Base-by-base conservation (phyloP, 192 early-diverging fungal genomes). In the Coemansia sp. region DNA sequence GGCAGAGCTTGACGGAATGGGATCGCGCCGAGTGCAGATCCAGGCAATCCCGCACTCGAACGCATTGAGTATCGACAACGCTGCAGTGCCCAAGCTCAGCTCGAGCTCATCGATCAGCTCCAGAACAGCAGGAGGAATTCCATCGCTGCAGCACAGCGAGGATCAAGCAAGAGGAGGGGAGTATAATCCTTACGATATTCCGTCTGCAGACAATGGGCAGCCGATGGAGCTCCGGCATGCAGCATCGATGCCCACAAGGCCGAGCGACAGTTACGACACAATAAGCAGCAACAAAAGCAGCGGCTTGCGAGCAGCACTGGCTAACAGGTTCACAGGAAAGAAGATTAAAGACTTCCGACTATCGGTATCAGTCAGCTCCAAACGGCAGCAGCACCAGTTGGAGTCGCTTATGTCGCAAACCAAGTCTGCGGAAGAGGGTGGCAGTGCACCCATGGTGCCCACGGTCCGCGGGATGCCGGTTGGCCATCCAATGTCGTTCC, bases 361-460 rank as follows among this genome's bases (percentile, higher is more conserved):
- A n/a, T 61, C 73, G 22, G 69, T 60, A 3, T 63, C 66, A 32
- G 69, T 77, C 41, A 80, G 42, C 64, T 62, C 69, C 63, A 80
- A 80, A 63, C 68, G 78, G 37, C 78, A 80, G 69, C 78, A 80
- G 69, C 78, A 72, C 43, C 78, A 80, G 63, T 73, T 80, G 19
- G 78, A 80, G 70, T 75, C 73, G 32, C 69, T 80, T 37, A 66
- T 80, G 61, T 72, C 73, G 63, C 73, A 66, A 55, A 67, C 69
- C 13, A 59, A 41, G 26, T 58, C 46, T 3, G 66, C 61, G 2
- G 71, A 73, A 15, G 66, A 63, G 11, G 21, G 62, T 13, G 63
- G 70, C 21, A 56, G 62, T 13, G 42, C 16, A 13, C 36, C 63
- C 26, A 56, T 41, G 13, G 67, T 62, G 13, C 78, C 78, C 21